These are phyloP conservation scores for Cystobasidium onofrii DNA, from an alignment of 768 basidiomycete genomes.

Conservation along the genomic window DNA sequence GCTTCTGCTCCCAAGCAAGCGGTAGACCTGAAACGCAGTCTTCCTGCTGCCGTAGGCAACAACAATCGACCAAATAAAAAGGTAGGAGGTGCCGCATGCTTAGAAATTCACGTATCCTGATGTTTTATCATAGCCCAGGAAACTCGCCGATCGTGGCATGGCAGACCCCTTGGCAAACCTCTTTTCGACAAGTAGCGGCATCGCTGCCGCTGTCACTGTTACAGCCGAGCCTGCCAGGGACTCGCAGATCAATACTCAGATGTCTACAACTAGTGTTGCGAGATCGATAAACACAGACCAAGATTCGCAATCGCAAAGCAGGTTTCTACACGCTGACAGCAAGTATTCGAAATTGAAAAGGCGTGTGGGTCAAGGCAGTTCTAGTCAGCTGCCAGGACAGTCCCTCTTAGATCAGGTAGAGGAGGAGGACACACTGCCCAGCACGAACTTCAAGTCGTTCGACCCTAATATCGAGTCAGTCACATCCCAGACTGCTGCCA, in stretches of 20 bases:
- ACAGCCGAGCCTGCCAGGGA: background rate
- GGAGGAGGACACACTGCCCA: background rate
- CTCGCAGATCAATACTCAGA: background rate
- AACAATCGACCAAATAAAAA: background rate
- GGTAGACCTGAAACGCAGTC: background rate
- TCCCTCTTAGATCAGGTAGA: background rate
- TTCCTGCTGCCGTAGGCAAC: background rate
- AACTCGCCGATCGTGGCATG: background rate
- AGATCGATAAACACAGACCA: background rate
- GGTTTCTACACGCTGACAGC: background rate
- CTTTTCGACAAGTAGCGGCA: background rate
- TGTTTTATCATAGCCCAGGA: background rate
- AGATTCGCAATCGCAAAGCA: background rate
- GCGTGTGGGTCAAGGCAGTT: background rate
- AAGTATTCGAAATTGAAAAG: slow-evolving; percentile 23
- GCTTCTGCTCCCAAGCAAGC: background rate
- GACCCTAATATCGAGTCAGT: slow-evolving; percentile 15
- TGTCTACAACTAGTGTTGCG: background rate
- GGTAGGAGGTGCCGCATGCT: background rate
- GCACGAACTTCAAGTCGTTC: slow-evolving; percentile 26
- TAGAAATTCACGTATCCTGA: background rate
- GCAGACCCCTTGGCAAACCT: background rate
- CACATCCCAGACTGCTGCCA: background rate
- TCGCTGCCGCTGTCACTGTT: background rate
- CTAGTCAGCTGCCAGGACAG: background rate